phyloP scores from a whole-genome alignment of 1,284 basidiomycete genomes.

The Ustilago cynodontis region DNA sequence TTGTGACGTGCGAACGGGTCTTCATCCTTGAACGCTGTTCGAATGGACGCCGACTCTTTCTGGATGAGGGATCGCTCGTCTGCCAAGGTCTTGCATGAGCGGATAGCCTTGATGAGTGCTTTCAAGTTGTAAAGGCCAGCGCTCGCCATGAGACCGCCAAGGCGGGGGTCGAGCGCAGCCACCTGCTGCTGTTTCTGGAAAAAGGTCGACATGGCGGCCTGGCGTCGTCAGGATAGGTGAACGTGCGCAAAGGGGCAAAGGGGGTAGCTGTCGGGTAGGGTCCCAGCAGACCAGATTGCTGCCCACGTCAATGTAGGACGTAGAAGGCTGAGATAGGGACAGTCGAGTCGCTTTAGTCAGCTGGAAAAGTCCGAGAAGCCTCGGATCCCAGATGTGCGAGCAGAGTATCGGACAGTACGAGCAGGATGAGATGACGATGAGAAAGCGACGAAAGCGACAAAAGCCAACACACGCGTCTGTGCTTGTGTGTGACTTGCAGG shows the following conservation, averaged over 20 bases:
- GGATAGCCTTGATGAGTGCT: slow-evolving; percentile 71
- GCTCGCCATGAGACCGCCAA: slow-evolving; percentile 67
- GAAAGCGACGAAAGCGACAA: neutral
- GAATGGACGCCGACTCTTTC: slow-evolving; percentile 97
- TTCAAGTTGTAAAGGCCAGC: slow-evolving; percentile 70
- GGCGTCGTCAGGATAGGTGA: slow-evolving; percentile 1
- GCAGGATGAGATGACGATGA: neutral
- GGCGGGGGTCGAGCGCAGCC: slow-evolving; percentile 68
- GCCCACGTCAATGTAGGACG: neutral
- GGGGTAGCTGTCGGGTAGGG: neutral
- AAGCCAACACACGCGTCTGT: neutral
- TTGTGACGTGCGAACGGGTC: slow-evolving; percentile 84
- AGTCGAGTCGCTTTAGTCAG: neutral
- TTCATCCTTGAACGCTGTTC: slow-evolving; percentile 97
- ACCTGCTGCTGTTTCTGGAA: slow-evolving; percentile 70
- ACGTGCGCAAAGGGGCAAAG: neutral
- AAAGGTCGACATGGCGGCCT: slow-evolving; percentile 65
- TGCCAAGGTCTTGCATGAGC: slow-evolving; percentile 85
- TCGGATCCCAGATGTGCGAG: neutral
- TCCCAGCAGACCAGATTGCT: too few relatives aligned
- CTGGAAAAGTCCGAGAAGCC: neutral
- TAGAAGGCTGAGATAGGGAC: neutral
- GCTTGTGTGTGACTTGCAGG: neutral
- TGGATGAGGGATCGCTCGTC: slow-evolving; percentile 98
- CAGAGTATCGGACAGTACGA: neutral